Evolutionary conservation across 2,329 filamentous ascomycete species (phyloP), one percentile per base, ranked within the genome.

Genomic region (Aspergillus brasiliensis): DNA sequence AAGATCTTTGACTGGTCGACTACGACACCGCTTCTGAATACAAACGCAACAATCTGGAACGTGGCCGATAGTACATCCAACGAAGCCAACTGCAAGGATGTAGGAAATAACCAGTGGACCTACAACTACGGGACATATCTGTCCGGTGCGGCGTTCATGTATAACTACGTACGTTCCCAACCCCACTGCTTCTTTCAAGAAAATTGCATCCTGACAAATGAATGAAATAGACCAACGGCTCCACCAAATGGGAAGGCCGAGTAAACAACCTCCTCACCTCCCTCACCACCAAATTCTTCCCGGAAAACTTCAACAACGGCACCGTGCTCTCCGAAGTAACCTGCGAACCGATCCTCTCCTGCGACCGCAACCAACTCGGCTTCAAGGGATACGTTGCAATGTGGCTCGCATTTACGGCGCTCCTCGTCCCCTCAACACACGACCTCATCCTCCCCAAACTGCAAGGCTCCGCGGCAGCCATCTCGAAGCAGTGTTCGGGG

Each of bases 301-400:
- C 79, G 8, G 55, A 71, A 19, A 48, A 75, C 25, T 71, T 71
- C 37, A 69, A 69, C 51, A 71, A 83, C 19, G 81, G 52, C 1
- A 42, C 81, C 51, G 79, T 88, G 64, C 85, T 88, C 63, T 85
- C 78, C 60, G 90, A 93, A 73, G 75, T 84, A 3, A 80, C 86
- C 11, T 92, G 90, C 76, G 88, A 91, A 66, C 73, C 79, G 3
- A 77, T 70, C 3, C 66, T 70, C 15, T 83, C 78, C 37, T 93
- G 90, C 78, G 87, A 87, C 53, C 80, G 84, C 53, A 90, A 92
- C 68, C 89, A 91, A 81, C 74, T 84, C 60, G 85, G 84, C 3
- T 91, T 88, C 82, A 91, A 91, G 75, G 88, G 87, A 44, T 88
- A 87, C 65, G 78, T 90, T 13, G 82, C 86, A 67, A 83, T 87